Evolutionary conservation across 2,329 filamentous ascomycete species (phyloP), one percentile per base, ranked within the genome.

Genomic region (Epichloe hybrida): DNA sequence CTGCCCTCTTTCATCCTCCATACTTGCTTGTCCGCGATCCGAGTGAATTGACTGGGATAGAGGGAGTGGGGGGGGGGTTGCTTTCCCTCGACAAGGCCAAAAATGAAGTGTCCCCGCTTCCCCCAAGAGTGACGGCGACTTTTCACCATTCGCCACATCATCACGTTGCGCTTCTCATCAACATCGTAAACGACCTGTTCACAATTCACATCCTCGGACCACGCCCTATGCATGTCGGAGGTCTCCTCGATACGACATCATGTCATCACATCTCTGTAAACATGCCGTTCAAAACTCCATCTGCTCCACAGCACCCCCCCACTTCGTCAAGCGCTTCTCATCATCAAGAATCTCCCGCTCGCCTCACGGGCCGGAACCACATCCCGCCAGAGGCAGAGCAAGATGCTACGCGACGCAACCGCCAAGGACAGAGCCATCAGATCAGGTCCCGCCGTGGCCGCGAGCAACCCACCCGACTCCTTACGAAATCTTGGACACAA

Each of bases 401-500:
- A 20, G 44, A 50, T 27, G 52, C 23, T 48, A 52, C 44, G 48
- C 53, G 17, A 46, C 35, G 7, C 27, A 48, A 37, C 46, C 44
- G 5, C 23, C 46, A 13, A 35, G 27, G 9, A 6, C 35, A 37
- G 20, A 49, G 13, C n/a, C 31, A 15, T 48, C 36, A 17, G 46
- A 49, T 21, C 2, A 12, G 15, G 41, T 21, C 5, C 57, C 62
- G 5, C 55, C 60, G 37, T 81, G 78, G 78, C 77, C 78, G 2
- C 62, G 64, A 5, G 62, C 64, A 5, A 54, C 62, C 20, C 61
- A 73, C 40, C 87, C 86, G 1, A 91, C 90, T 0, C 93, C 93
- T 1, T 97, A 98, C 70, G 87, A 97, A 61, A 87, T 98, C 62
- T 83, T 97, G 61, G 73, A 77, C 54, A 66, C 72, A 46, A 60